Percentiles rank a stretch among this genome's conserved stretches.
Evolutionary conservation across 2,329 filamentous ascomycete species (phyloP).

Genomic region (Penicillium polonicum): DNA sequence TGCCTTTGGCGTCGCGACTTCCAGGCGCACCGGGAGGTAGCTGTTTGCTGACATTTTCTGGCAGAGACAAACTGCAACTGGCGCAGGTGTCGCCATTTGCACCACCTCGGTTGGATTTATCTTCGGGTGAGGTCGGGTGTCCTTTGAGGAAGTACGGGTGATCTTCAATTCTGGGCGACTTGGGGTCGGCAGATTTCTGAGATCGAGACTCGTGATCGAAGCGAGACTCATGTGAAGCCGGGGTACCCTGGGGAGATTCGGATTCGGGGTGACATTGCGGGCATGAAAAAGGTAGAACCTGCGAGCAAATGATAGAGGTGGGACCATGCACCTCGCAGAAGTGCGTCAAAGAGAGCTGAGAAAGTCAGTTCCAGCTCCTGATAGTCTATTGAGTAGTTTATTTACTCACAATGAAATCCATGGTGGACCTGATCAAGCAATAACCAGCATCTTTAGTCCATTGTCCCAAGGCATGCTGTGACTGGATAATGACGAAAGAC

Average conservation of each 20-base stretch:
- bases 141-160: constrained; percentile 53
- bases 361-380: constrained; percentile 4
- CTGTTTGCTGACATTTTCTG: constrained; percentile 54
- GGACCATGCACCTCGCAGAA: constrained; percentile 64
- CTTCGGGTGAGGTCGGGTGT: constrained; percentile 42
- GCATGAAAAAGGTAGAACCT: constrained; percentile 56
- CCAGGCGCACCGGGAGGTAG: constrained; percentile 55
- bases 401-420: constrained; percentile 48
- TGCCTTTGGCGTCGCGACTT: constrained; percentile 48
- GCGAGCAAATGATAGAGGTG: constrained; percentile 61
- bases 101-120: constrained; percentile 45
- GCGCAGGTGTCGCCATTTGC: constrained; percentile 55
- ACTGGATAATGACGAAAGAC: constrained; percentile 21
- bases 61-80: constrained; percentile 57
- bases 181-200: constrained; percentile 17
- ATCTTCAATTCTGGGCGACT: constrained; percentile 43
- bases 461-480: constrained; percentile 33
- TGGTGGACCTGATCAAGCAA: constrained; percentile 22
- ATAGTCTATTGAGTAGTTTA: neutral
- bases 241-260: constrained; percentile 38
- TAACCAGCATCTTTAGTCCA: constrained; percentile 30
- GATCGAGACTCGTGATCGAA: constrained; percentile 15
- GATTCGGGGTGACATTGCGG: constrained; percentile 50
- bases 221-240: constrained; percentile 26
- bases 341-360: constrained; percentile 60